Conservation (phyloP, 345 rosid genomes). For the Eucalyptus pauciflora region DNA sequence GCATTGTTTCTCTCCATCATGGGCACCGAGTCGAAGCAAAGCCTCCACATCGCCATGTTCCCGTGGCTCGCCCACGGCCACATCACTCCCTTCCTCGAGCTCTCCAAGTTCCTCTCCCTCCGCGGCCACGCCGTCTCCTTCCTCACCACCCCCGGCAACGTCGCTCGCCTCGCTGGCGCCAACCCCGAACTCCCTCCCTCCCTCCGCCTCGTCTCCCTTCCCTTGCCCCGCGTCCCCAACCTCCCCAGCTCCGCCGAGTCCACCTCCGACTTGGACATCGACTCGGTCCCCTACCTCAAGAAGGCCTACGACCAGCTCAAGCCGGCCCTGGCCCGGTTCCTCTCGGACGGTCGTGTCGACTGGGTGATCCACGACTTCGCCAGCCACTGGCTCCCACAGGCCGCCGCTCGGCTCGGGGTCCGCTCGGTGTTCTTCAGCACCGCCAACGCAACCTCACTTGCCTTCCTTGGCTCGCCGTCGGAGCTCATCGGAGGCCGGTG, state of each 20-base stretch:
- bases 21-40: neutral
- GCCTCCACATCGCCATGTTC: neutral
- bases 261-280: slow-evolving; percentile 15
- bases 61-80: neutral
- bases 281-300: slow-evolving; percentile 13
- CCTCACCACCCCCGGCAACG: neutral
- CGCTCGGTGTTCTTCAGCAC: slow-evolving; percentile 10
- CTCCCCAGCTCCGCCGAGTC: slow-evolving; percentile 19
- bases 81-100: neutral
- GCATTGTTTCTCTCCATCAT: neutral
- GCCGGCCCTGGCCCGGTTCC: slow-evolving; percentile 4
- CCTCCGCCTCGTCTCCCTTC: slow-evolving; percentile 8
- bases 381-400: slow-evolving; percentile 22
- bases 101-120: neutral
- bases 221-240: slow-evolving; percentile 4
- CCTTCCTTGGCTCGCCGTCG: slow-evolving; percentile 3
- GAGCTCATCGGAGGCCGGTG: neutral
- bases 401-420: slow-evolving; percentile 2
- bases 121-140: neutral
- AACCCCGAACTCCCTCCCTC: neutral
- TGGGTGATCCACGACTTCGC: slow-evolving; percentile 25
- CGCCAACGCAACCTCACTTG: neutral
- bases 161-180: neutral
- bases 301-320: slow-evolving; percentile 21
- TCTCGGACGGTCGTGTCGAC: slow-evolving; percentile 1